Percentiles rank a stretch among this genome's conserved stretches.
phyloP scores from a whole-genome alignment of 768 basidiomycete species.

The Pleurotus ostreatus region DNA sequence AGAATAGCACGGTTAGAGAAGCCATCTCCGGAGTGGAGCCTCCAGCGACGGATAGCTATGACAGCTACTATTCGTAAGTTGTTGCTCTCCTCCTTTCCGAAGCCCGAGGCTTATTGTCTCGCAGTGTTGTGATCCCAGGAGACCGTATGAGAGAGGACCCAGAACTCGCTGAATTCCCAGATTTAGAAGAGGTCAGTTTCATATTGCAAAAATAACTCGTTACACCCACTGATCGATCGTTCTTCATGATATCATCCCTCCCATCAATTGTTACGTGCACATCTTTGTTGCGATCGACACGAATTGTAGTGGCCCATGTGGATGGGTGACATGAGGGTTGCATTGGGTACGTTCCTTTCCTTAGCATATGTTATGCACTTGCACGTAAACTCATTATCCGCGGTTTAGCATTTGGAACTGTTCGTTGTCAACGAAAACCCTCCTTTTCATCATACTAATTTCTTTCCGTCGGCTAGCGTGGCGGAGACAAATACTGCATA shows the following conservation, averaged over 20 bases:
- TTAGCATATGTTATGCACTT: neutral
- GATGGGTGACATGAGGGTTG: constrained; percentile 25
- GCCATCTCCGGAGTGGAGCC: constrained; percentile 29
- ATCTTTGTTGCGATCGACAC: too few species aligned
- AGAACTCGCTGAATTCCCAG: constrained; percentile 26
- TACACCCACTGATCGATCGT: too few species aligned
- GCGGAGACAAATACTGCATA: constrained; percentile 32
- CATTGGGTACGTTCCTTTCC: constrained; percentile 15
- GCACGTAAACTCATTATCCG: constrained; percentile 16
- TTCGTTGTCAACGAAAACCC: constrained; percentile 6
- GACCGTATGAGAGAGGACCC: constrained; percentile 34
- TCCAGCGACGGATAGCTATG: constrained; percentile 19
- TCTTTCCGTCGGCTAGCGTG: constrained; percentile 20
- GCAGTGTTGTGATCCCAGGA: constrained; percentile 32
- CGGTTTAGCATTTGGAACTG: constrained; percentile 22
- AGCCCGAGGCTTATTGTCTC: neutral
- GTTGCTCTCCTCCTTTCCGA: neutral
- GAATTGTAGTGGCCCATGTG: constrained; percentile 25
- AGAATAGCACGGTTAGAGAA: constrained; percentile 33
- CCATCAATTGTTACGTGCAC: too few species aligned
- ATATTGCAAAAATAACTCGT: neutral
- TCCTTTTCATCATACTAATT: neutral
- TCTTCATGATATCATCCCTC: too few species aligned
- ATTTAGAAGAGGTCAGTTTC: constrained; percentile 27
- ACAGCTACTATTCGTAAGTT: constrained; percentile 36